A percentile compares a stretch with the other conserved stretches of the same genome.
Conservation (phyloP, 345 rosid species). For the Physaria fendleri region DNA sequence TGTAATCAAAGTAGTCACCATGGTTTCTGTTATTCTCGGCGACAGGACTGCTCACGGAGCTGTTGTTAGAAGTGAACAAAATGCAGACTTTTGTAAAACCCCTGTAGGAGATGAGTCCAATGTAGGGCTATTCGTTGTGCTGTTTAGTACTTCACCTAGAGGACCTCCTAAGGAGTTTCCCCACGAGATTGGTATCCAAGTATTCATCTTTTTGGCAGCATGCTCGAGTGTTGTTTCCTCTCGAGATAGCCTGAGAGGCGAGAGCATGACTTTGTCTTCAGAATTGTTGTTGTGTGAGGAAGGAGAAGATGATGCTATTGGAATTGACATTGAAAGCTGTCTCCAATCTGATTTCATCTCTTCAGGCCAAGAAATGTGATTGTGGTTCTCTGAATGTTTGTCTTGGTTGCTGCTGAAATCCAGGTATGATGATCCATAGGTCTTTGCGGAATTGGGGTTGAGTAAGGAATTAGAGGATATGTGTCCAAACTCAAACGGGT, state of each 20-base stretch:
- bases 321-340: conserved; percentile 62
- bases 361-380: conserved; percentile 40
- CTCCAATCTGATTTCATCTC: conserved; percentile 60
- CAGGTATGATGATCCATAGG: conserved; percentile 36
- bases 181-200: conserved; percentile 51
- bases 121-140: conserved; percentile 35
- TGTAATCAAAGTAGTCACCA: conserved; percentile 26
- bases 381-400: conserved; percentile 24
- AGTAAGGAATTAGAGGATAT: conserved; percentile 43
- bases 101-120: conserved; percentile 55
- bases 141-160: conserved; percentile 55
- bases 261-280: conserved; percentile 34
- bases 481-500: conserved; percentile 41
- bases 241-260: conserved; percentile 47
- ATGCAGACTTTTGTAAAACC: too few species aligned
- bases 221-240: conserved; percentile 32
- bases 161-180: conserved; percentile 61
- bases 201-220: conserved; percentile 32
- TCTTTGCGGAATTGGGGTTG: conserved; percentile 33
- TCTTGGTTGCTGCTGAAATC: conserved; percentile 31
- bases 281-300: conserved; percentile 28
- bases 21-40: conserved; percentile 35
- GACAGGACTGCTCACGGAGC: conserved; percentile 50
- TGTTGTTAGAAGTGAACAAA: too few species aligned
- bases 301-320: conserved; percentile 45